Conservation (phyloP, 768 basidiomycete species). For the Butyriboletus loyo region DNA sequence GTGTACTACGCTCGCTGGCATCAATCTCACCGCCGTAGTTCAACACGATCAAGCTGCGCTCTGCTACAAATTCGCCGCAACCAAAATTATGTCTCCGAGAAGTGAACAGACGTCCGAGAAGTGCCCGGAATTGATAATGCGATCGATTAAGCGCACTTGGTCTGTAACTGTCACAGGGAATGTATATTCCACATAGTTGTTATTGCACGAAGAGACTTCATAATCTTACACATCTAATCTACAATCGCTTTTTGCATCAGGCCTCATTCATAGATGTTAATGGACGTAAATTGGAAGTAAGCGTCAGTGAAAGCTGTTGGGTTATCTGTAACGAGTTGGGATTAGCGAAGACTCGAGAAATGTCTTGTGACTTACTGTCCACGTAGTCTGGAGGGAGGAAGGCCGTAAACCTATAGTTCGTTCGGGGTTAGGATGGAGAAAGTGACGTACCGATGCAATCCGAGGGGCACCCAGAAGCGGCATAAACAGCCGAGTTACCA, state of each 20-base stretch:
- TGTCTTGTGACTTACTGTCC: constrained; percentile 14
- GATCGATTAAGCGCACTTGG: background rate
- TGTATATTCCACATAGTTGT: background rate
- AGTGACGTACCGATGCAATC: constrained; percentile 25
- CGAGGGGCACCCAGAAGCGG: constrained; percentile 31
- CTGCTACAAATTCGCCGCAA: background rate
- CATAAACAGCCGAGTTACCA: constrained; percentile 25
- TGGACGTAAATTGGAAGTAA: constrained; percentile 39
- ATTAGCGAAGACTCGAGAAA: background rate
- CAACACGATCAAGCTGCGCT: background rate
- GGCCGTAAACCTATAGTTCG: background rate
- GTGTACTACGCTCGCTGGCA: too few relatives aligned
- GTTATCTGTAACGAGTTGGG: constrained; percentile 22
- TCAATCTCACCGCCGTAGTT: too few relatives aligned
- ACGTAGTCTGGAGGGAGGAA: constrained; percentile 22
- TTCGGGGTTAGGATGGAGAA: background rate
- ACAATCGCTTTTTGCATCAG: background rate
- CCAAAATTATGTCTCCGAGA: background rate
- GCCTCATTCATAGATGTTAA: constrained; percentile 36
- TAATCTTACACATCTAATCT: background rate
- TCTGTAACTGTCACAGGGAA: background rate
- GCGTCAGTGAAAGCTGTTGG: constrained; percentile 41
- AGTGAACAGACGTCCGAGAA: background rate
- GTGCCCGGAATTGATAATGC: background rate
- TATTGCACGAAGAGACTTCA: background rate